Conservation (phyloP, 2,329 filamentous ascomycete species). For the Penicillium sp. region DNA sequence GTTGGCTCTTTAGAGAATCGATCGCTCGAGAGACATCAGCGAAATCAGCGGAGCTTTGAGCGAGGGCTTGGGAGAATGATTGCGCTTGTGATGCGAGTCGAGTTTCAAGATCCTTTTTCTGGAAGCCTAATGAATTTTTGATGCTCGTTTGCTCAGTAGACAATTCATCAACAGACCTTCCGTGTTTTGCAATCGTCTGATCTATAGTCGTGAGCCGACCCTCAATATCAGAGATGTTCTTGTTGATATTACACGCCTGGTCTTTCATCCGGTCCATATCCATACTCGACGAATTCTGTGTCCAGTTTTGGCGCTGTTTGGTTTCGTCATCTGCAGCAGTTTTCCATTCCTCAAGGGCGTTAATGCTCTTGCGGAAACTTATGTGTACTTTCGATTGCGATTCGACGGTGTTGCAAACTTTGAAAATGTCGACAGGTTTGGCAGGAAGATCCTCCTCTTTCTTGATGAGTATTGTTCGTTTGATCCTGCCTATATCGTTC, state of each 20-base stretch:
- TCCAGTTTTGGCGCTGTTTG: neutral
- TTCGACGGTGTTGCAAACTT: neutral
- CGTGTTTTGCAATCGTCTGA: neutral
- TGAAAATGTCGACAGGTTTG: neutral
- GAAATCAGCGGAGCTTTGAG: neutral
- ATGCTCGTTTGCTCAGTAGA: neutral
- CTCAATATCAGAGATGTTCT: neutral
- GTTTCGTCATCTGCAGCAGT: neutral
- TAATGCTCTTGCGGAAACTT: neutral
- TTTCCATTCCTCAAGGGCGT: neutral
- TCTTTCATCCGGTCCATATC: neutral
- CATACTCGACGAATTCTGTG: neutral
- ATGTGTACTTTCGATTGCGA: constrained; percentile 1
- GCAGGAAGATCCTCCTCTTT: neutral
- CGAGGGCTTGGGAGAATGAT: neutral
- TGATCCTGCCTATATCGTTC: neutral
- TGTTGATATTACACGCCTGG: neutral
- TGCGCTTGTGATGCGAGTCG: neutral
- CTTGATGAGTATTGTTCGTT: constrained; percentile 1
- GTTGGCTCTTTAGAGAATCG: neutral
- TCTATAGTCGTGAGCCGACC: neutral
- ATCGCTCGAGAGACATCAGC: neutral
- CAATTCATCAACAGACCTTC: neutral
- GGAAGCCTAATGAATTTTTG: too few species aligned
- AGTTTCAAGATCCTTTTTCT: neutral